Evolutionary conservation across 495 filamentous ascomycete genomes (phyloP).

Genomic region (Hypoxylon trugodes): DNA sequence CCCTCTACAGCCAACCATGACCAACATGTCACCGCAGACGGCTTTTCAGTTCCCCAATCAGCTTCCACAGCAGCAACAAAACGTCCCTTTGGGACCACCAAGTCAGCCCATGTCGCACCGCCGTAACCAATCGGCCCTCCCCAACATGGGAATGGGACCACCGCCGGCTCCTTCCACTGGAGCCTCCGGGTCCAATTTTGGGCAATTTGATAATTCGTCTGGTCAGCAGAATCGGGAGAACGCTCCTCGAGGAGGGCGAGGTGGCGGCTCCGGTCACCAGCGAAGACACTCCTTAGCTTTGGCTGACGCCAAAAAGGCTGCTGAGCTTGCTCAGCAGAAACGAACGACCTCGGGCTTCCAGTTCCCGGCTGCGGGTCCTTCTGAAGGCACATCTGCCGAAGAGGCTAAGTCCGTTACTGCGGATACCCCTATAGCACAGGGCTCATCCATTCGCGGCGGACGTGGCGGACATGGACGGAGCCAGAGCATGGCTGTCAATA

Average conservation of each 20-base stretch:
- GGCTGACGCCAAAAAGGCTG: slow-evolving; percentile 96
- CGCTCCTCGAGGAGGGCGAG: slow-evolving; percentile 77
- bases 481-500: slow-evolving; percentile 69
- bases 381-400: slow-evolving; percentile 58
- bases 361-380: slow-evolving; percentile 82
- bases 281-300: slow-evolving; percentile 94
- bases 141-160: slow-evolving; percentile 91
- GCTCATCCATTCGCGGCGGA: slow-evolving; percentile 55
- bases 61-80: slow-evolving; percentile 73
- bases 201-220: slow-evolving; percentile 73
- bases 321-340: slow-evolving; percentile 96
- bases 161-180: slow-evolving; percentile 97
- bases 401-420: slow-evolving; percentile 55
- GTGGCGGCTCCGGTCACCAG: slow-evolving; percentile 82
- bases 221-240: slow-evolving; percentile 74
- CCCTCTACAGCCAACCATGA: slow-evolving; percentile 69
- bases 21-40: slow-evolving; percentile 82
- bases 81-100: slow-evolving; percentile 76
- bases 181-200: slow-evolving; percentile 81
- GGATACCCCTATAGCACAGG: slow-evolving; percentile 60
- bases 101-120: slow-evolving; percentile 85
- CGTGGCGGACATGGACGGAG: slow-evolving; percentile 66
- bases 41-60: slow-evolving; percentile 92
- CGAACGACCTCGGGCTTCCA: slow-evolving; percentile 92
- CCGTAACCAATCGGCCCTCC: slow-evolving; percentile 96